A percentile compares a stretch with the other conserved stretches of the same genome.
These are phyloP conservation scores for Metschnikowia borealis DNA, from an alignment of 805 yeast genomes.

Conservation along the genomic window DNA sequence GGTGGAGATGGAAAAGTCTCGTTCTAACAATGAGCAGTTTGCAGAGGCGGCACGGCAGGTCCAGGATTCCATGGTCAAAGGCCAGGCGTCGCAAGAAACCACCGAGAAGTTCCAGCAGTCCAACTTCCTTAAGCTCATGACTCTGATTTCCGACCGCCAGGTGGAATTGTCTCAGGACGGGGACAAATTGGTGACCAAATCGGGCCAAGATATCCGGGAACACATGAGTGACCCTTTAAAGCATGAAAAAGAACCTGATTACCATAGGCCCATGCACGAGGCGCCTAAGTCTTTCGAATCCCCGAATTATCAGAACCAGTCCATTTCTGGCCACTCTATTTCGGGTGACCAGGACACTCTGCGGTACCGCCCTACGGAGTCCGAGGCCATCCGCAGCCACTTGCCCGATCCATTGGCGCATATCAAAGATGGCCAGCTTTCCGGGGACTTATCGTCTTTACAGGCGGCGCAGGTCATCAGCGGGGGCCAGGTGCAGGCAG, in stretches of 20 bases:
- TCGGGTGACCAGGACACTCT: not conserved
- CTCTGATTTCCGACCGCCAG: slow-evolving; percentile 31
- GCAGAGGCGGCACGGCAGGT: slow-evolving; percentile 39
- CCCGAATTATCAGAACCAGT: too few relatives aligned
- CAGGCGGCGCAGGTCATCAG: slow-evolving; percentile 39
- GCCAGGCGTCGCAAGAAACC: slow-evolving; percentile 24
- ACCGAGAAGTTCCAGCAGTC: slow-evolving; percentile 32
- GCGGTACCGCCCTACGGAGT: slow-evolving; percentile 12
- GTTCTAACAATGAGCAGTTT: slow-evolving; percentile 32
- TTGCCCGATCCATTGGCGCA: slow-evolving; percentile 45
- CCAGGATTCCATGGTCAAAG: slow-evolving; percentile 33
- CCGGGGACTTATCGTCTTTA: slow-evolving; percentile 27
- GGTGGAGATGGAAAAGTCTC: not conserved
- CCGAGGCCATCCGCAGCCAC: slow-evolving; percentile 19
- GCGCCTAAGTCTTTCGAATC: not conserved
- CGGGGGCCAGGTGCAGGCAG: slow-evolving; percentile 35
- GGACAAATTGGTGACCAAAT: slow-evolving; percentile 33
- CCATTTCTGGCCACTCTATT: too few relatives aligned
- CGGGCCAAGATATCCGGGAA: slow-evolving; percentile 35
- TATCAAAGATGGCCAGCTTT: slow-evolving; percentile 36
- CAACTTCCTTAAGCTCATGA: slow-evolving; percentile 38
- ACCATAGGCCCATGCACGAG: slow-evolving; percentile 13
- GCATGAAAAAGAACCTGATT: slow-evolving; percentile 11
- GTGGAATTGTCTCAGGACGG: slow-evolving; percentile 36
- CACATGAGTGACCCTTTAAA: slow-evolving; percentile 19